A percentile compares a stretch with the other conserved stretches of the same genome.
Conservation (phyloP, 2,329 filamentous ascomycete genomes). For the Penicillium fuscoglaucum region DNA sequence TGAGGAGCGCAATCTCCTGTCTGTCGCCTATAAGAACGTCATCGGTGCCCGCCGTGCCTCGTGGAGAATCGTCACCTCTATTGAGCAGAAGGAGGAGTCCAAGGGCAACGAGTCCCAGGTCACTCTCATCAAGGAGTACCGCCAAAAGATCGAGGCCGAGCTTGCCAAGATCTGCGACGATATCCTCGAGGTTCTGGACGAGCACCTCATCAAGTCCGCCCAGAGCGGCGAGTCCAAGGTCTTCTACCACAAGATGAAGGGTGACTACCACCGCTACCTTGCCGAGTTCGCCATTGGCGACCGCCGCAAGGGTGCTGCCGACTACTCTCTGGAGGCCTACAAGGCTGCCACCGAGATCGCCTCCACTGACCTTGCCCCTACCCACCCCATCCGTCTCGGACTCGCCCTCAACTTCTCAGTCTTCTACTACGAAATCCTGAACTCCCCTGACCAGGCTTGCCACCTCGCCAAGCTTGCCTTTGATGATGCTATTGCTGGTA, state of each 20-base stretch:
- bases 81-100: conserved; percentile 99
- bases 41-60: conserved; percentile 95
- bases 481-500: conserved; percentile 90
- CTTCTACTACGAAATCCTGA: conserved; percentile 99
- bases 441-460: conserved; percentile 97
- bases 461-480: conserved; percentile 95
- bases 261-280: conserved; percentile 98
- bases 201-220: conserved; percentile 90
- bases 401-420: conserved; percentile 95
- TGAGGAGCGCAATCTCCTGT: conserved; percentile 96
- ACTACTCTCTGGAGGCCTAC: conserved; percentile 95
- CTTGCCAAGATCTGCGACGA: conserved; percentile 97
- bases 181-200: conserved; percentile 89
- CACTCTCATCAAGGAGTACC: conserved; percentile 92
- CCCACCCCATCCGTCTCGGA: conserved; percentile 89
- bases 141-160: conserved; percentile 96
- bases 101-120: conserved; percentile 96
- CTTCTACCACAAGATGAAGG: conserved; percentile 99
- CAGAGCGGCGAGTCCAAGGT: conserved; percentile 98
- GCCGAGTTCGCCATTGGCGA: conserved; percentile 95
- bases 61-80: conserved; percentile 97
- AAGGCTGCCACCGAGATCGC: conserved; percentile 90
- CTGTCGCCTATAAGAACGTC: conserved; percentile 99
- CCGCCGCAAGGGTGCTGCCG: conserved; percentile 91
- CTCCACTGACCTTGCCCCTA: conserved; percentile 83